Percentiles rank a stretch among this genome's conserved stretches.
These are phyloP conservation scores for Rhizopogon vesiculosus DNA, from an alignment of 768 basidiomycete species.

Conservation along the genomic window DNA sequence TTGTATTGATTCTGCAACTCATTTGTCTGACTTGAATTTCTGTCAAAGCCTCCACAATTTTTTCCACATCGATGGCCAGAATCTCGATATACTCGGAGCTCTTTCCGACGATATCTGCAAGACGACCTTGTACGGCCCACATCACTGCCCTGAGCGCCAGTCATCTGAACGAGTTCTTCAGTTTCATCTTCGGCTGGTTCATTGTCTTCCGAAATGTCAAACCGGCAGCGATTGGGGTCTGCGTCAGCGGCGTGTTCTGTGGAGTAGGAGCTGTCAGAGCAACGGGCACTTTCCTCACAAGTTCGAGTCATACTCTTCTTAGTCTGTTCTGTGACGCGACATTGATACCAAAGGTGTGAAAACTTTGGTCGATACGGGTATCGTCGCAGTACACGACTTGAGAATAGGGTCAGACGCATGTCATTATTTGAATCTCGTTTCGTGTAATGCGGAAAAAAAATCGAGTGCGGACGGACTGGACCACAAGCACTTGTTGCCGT, in stretches of 20 bases:
- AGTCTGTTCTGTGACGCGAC: slow-evolving; percentile 80
- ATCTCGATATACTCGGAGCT: slow-evolving; percentile 94
- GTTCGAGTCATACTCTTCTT: slow-evolving; percentile 94
- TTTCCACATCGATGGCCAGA: slow-evolving; percentile 75
- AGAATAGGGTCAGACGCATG: not conserved
- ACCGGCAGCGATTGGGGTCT: slow-evolving; percentile 74
- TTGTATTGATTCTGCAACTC: slow-evolving; percentile 91
- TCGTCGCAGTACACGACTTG: slow-evolving; percentile 93
- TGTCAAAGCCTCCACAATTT: slow-evolving; percentile 87
- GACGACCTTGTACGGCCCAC: slow-evolving; percentile 83
- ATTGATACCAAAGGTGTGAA: slow-evolving; percentile 78
- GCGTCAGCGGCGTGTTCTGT: slow-evolving; percentile 84
- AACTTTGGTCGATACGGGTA: slow-evolving; percentile 70
- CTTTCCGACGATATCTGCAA: slow-evolving; percentile 80
- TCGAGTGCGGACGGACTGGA: slow-evolving; percentile 47
- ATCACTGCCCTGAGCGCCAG: slow-evolving; percentile 58
- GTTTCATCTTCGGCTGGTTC: slow-evolving; percentile 63
- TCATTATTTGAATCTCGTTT: not conserved
- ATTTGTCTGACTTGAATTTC: slow-evolving; percentile 89
- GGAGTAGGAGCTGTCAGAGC: slow-evolving; percentile 82
- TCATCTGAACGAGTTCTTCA: slow-evolving; percentile 28
- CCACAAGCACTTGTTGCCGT: slow-evolving; percentile 63
- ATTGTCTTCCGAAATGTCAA: slow-evolving; percentile 81
- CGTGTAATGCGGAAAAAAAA: too few relatives aligned
- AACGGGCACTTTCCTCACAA: slow-evolving; percentile 67